These are phyloP conservation scores for Myriosclerotinia duriaeana DNA, from an alignment of 2,329 filamentous ascomycete species.

Conservation along the genomic window DNA sequence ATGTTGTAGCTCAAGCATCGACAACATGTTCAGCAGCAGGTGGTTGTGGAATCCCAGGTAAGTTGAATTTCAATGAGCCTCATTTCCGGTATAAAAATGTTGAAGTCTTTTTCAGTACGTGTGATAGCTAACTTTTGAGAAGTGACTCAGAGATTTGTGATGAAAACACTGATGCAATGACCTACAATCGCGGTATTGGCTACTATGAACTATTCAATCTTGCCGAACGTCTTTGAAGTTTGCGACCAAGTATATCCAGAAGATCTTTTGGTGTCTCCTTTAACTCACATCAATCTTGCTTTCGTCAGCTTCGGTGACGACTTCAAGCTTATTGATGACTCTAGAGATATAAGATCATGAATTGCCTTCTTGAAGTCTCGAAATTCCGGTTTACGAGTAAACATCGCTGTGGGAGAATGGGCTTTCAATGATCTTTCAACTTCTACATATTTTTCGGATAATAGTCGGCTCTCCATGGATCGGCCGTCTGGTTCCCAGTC, in stretches of 20 bases:
- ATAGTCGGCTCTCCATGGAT: too few species aligned
- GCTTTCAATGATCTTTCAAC: slow-evolving; percentile 26
- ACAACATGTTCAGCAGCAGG: too few species aligned
- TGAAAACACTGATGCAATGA: slow-evolving; percentile 20
- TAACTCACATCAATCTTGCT: slow-evolving; percentile 36
- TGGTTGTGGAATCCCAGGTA: background rate
- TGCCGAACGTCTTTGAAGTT: background rate
- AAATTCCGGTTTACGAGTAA: slow-evolving; percentile 23
- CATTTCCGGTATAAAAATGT: too few species aligned
- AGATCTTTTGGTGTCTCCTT: slow-evolving; percentile 31
- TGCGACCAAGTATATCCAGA: slow-evolving; percentile 6
- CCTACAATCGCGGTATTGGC: slow-evolving; percentile 33
- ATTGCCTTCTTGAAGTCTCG: slow-evolving; percentile 30
- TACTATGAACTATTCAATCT: slow-evolving; percentile 41
- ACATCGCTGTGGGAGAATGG: slow-evolving; percentile 28
- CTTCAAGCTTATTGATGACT: slow-evolving; percentile 36
- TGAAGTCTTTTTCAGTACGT: slow-evolving; percentile 1
- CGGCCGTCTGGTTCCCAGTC: too few species aligned
- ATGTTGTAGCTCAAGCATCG: too few species aligned
- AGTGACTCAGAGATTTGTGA: slow-evolving; percentile 11
- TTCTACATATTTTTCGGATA: background rate
- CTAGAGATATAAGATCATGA: slow-evolving; percentile 34
- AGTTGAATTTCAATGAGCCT: too few species aligned
- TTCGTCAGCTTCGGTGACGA: slow-evolving; percentile 44
- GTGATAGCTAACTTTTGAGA: slow-evolving; percentile 20